Evolutionary conservation across 345 rosid genomes (phyloP).

Genomic region (Brassica cretica): DNA sequence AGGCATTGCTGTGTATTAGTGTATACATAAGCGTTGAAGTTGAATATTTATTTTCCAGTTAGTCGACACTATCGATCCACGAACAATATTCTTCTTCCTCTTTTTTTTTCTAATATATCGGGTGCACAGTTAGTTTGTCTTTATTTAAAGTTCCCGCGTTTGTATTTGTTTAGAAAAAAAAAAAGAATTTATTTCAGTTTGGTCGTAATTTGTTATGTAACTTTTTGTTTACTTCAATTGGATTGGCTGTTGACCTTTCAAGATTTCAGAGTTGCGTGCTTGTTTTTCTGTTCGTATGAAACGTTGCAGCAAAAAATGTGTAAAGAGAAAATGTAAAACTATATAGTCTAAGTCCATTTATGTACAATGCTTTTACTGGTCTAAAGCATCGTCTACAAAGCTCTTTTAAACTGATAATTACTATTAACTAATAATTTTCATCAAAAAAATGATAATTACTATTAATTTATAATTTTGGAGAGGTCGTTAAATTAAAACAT

Average conservation of each 20-base stretch:
- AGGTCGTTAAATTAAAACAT: neutral
- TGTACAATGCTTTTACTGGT: neutral
- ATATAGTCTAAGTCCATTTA: neutral
- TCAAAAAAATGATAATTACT: neutral
- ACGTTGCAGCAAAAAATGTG: slow-evolving; percentile 8
- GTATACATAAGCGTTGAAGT: slow-evolving; percentile 30
- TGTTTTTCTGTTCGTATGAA: slow-evolving; percentile 19
- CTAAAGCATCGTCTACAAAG: neutral
- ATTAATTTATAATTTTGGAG: neutral
- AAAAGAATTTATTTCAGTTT: slow-evolving; percentile 1
- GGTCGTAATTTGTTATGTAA: slow-evolving; percentile 19
- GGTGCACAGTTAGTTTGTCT: slow-evolving; percentile 1
- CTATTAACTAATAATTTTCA: neutral
- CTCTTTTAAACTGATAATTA: neutral
- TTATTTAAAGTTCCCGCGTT: slow-evolving; percentile 13
- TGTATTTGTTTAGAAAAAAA: neutral
- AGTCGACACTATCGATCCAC: slow-evolving; percentile 32
- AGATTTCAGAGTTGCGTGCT: slow-evolving; percentile 33
- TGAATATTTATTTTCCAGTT: slow-evolving; percentile 24
- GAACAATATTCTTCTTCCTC: slow-evolving; percentile 12
- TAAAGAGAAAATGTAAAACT: neutral
- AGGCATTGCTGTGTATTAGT: slow-evolving; percentile 14
- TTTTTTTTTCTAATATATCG: neutral
- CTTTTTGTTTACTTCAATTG: slow-evolving; percentile 42
- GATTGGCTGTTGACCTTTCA: slow-evolving; percentile 58